phyloP scores from a whole-genome alignment of 257 asterid species.

The Leptodermis oblonga region DNA sequence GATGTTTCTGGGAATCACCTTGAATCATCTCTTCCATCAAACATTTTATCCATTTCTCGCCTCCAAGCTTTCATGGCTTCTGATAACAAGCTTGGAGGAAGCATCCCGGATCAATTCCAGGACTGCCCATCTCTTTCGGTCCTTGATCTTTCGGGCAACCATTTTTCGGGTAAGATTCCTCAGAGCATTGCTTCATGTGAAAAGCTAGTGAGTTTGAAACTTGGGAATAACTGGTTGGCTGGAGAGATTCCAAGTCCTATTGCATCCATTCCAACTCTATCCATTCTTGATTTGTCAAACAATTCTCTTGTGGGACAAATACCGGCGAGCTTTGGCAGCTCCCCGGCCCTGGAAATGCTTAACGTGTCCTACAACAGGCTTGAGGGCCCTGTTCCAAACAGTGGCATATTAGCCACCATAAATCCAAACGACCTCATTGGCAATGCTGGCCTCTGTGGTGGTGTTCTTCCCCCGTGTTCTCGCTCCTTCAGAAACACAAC shows the following conservation, averaged over 20 bases:
- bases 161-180: constrained; percentile 59
- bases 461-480: constrained; percentile 61
- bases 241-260: constrained; percentile 64
- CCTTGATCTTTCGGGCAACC: constrained; percentile 59
- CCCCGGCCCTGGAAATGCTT: constrained; percentile 67
- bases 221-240: constrained; percentile 40
- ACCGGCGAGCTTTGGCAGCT: constrained; percentile 58
- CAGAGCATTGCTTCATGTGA: constrained; percentile 62
- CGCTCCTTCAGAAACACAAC: constrained; percentile 15
- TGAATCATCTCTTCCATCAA: constrained; percentile 48
- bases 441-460: constrained; percentile 70
- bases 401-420: constrained; percentile 54
- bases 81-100: constrained; percentile 48
- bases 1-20: constrained; percentile 57
- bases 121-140: constrained; percentile 56
- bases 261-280: constrained; percentile 56
- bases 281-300: constrained; percentile 62
- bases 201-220: constrained; percentile 51
- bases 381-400: constrained; percentile 65
- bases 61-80: constrained; percentile 63
- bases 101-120: constrained; percentile 58
- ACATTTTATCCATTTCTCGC: constrained; percentile 43
- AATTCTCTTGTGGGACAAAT: constrained; percentile 60
- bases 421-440: constrained; percentile 58
- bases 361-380: constrained; percentile 63